Evolutionary conservation across 345 rosid species (phyloP), one percentile per base, ranked within the genome.

Genomic region (Erodium maritimum): DNA sequence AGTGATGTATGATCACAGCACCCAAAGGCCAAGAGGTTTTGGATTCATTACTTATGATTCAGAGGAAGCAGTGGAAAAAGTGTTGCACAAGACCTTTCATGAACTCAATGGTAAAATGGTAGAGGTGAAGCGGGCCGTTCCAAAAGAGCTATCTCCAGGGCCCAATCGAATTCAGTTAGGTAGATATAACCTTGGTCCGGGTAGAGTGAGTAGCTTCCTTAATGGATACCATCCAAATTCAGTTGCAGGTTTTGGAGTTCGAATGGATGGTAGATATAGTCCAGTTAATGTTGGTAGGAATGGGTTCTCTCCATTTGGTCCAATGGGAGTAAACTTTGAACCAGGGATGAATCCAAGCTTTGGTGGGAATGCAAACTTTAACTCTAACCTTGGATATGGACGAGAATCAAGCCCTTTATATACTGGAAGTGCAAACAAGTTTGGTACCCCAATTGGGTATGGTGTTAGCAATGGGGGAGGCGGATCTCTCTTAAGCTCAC

Each of bases 121-220:
- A 59, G 95, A 87, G 74, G 95, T 87, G 57, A 87, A 87, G 69
- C 80, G 90, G n/a, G 97, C 97, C 23, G 88, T 88, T 59, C 96
- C 98, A 0, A 91, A 86, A 75, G 98, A 91, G 58, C 72, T 78
- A 66, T 85, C 95, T 59, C 77, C 80, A 0, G 87, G 79, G 61
- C 80, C 95, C 23, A 71, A 61, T 71, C 80, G 94, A 61, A 80
- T 68, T 76, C 94, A 67, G 55, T 65, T 83, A 56, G 81, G 78
- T 68, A 80, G 80, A 48, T 77, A 77, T 74, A 84, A 71, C 61
- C 78, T 69, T 54, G 83, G 88, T 57, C 75, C 60, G 58, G 67
- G 77, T 78, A 81, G 91, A 76, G 79, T 73, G 73, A 68, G 72
- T 71, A 70, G 80, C 77, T 68, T 83, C 60, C 74, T 88, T 50